A percentile compares a stretch with the other conserved stretches of the same genome.
These are phyloP conservation scores for Penicillium rolfsii DNA, from an alignment of 2,329 filamentous ascomycete species.

Conservation along the genomic window DNA sequence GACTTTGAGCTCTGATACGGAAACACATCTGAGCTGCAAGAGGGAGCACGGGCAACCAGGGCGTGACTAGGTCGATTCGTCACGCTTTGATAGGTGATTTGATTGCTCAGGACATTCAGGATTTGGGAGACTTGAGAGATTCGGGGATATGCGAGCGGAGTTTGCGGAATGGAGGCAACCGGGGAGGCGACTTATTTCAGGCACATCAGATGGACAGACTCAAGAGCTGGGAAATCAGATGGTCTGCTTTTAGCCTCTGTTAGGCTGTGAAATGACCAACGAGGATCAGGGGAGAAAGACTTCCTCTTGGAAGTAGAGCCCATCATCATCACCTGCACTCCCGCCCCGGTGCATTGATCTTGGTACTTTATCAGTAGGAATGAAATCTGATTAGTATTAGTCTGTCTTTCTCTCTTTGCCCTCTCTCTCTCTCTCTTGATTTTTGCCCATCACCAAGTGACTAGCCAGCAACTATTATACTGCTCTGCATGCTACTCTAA, in stretches of 20 bases:
- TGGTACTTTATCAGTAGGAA: not conserved
- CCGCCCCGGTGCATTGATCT: slow-evolving; percentile 1
- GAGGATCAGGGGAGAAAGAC: slow-evolving; percentile 10
- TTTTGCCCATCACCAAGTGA: not conserved
- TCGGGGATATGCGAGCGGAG: slow-evolving; percentile 9
- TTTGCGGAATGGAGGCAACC: slow-evolving; percentile 28
- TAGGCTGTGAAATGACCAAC: not conserved
- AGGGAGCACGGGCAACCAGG: not conserved
- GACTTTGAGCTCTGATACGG: slow-evolving; percentile 9
- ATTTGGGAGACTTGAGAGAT: not conserved
- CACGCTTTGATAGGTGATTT: slow-evolving; percentile 1
- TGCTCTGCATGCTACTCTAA: no score
- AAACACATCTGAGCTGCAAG: not conserved
- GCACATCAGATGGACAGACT: slow-evolving; percentile 24
- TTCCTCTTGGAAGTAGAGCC: not conserved
- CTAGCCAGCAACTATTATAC: not conserved
- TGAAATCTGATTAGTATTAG: not conserved
- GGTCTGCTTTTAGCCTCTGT: not conserved
- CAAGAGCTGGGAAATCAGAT: slow-evolving; percentile 4
- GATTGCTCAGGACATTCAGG: not conserved
- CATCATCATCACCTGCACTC: slow-evolving; percentile 9
- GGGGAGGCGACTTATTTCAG: slow-evolving; percentile 19
- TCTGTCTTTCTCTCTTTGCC: not conserved
- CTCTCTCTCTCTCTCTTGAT: not conserved
- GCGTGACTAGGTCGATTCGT: not conserved